These are phyloP conservation scores for Aspergillus homomorphus DNA, from an alignment of 495 filamentous ascomycete genomes.

Conservation along the genomic window DNA sequence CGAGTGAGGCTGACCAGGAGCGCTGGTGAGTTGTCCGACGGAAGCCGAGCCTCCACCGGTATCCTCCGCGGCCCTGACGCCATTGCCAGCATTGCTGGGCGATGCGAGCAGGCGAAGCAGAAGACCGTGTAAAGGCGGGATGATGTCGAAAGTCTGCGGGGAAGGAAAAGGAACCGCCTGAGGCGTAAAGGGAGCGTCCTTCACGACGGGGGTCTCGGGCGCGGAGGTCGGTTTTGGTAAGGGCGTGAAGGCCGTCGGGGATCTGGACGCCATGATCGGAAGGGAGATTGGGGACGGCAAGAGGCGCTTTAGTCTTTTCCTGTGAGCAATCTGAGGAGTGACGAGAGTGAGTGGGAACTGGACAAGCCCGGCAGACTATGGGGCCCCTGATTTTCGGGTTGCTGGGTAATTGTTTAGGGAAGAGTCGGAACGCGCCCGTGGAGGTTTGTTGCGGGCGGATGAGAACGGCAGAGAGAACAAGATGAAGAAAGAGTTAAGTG, in stretches of 20 bases:
- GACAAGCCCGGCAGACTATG: slow-evolving; percentile 6
- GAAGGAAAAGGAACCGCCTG: slow-evolving; percentile 51
- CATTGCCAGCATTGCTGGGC: slow-evolving; percentile 17
- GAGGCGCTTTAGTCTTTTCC: background rate
- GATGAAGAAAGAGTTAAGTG: slow-evolving; percentile 24
- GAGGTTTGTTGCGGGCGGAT: slow-evolving; percentile 6
- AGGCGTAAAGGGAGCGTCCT: slow-evolving; percentile 42
- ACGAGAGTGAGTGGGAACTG: background rate
- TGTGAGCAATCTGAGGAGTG: slow-evolving; percentile 2
- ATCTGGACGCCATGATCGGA: slow-evolving; percentile 37
- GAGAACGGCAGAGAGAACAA: slow-evolving; percentile 7
- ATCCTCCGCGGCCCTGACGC: slow-evolving; percentile 22
- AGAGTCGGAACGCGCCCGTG: slow-evolving; percentile 36
- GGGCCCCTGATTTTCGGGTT: slow-evolving; percentile 18
- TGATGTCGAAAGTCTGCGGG: slow-evolving; percentile 71
- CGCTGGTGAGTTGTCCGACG: slow-evolving; percentile 17
- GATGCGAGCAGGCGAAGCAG: slow-evolving; percentile 65
- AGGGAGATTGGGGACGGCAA: background rate
- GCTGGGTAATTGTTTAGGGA: slow-evolving; percentile 35
- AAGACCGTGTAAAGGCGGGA: slow-evolving; percentile 76
- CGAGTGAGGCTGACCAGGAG: slow-evolving; percentile 26
- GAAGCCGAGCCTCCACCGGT: slow-evolving; percentile 22
- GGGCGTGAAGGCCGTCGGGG: slow-evolving; percentile 37
- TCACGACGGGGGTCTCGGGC: slow-evolving; percentile 36
- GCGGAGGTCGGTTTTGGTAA: slow-evolving; percentile 40